Conservation (phyloP, 768 basidiomycete genomes). For the Saitozyma podzolica region DNA sequence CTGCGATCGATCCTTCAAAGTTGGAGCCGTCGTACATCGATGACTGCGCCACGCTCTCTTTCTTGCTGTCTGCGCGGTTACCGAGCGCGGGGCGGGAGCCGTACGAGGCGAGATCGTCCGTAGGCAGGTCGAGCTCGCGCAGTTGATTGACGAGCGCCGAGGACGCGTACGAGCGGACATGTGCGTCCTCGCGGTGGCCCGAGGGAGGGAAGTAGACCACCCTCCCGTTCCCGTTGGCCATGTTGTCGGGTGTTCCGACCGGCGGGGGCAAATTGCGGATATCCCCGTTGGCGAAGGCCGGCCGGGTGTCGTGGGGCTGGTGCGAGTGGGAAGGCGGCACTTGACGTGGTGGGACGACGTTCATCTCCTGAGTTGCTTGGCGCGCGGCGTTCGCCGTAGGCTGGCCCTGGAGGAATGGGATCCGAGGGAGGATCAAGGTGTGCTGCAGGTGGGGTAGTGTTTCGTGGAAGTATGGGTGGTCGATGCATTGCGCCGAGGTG, state of each 20-base stretch:
- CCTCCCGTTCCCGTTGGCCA: constrained; percentile 2
- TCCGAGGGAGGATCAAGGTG: constrained; percentile 45
- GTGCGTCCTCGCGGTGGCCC: constrained; percentile 54
- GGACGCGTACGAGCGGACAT: constrained; percentile 19
- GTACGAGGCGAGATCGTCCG: constrained; percentile 50
- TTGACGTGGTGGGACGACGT: constrained; percentile 27
- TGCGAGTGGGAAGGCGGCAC: constrained; percentile 44
- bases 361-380: constrained; percentile 17
- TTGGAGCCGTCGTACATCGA: constrained; percentile 50
- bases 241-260: constrained; percentile 33
- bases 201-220: constrained; percentile 52
- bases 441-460: constrained; percentile 55
- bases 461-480: constrained; percentile 85
- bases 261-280: constrained; percentile 46
- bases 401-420: constrained; percentile 47
- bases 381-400: constrained; percentile 27
- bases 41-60: constrained; percentile 15
- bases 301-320: constrained; percentile 38
- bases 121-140: constrained; percentile 51
- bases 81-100: constrained; percentile 38
- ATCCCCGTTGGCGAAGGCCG: constrained; percentile 46
- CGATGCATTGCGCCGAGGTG: constrained; percentile 80
- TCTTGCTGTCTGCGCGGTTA: not conserved
- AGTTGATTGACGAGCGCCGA: constrained; percentile 51
- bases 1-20: constrained; percentile 42